Evolutionary conservation across 2,329 filamentous ascomycete genomes (phyloP).

Genomic region (Ophiocordyceps camponoti-leonardi): DNA sequence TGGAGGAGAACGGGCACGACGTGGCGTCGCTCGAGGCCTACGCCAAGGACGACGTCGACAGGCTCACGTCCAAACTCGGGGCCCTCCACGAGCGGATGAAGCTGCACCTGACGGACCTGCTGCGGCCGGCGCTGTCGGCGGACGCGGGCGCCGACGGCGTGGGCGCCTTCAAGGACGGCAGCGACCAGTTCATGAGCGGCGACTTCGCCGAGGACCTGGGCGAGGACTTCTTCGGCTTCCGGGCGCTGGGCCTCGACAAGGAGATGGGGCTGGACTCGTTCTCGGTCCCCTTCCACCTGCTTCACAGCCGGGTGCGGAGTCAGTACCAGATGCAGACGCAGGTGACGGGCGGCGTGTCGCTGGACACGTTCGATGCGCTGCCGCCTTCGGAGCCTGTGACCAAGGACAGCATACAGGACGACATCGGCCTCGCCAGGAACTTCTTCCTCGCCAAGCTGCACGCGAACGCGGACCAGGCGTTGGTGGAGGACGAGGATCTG

Average conservation of each 20-base stretch:
- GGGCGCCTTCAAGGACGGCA: constrained; percentile 86
- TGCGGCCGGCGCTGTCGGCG: constrained; percentile 65
- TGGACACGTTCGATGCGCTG: constrained; percentile 49
- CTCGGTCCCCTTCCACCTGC: constrained; percentile 80
- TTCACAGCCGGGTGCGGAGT: constrained; percentile 78
- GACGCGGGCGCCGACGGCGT: constrained; percentile 71
- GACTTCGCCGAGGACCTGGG: constrained; percentile 97
- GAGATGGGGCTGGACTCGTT: constrained; percentile 80
- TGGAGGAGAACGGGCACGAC: constrained; percentile 71
- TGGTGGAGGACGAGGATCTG: constrained; percentile 88
- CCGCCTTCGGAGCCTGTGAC: constrained; percentile 62
- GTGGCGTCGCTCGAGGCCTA: constrained; percentile 70
- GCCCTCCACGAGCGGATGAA: constrained; percentile 93
- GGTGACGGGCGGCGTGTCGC: constrained; percentile 38
- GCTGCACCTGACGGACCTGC: constrained; percentile 74
- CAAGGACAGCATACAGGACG: constrained; percentile 54
- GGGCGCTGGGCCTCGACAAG: constrained; percentile 77
- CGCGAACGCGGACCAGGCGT: constrained; percentile 60
- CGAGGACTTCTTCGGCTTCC: constrained; percentile 98
- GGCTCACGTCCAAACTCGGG: constrained; percentile 59
- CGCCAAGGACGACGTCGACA: constrained; percentile 84
- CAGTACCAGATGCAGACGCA: constrained; percentile 63
- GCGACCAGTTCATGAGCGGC: constrained; percentile 89
- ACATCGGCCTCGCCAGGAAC: constrained; percentile 77
- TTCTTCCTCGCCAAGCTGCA: constrained; percentile 86